These are phyloP conservation scores for Boletus eberwhitei DNA, from an alignment of 768 basidiomycete species.

Conservation along the genomic window DNA sequence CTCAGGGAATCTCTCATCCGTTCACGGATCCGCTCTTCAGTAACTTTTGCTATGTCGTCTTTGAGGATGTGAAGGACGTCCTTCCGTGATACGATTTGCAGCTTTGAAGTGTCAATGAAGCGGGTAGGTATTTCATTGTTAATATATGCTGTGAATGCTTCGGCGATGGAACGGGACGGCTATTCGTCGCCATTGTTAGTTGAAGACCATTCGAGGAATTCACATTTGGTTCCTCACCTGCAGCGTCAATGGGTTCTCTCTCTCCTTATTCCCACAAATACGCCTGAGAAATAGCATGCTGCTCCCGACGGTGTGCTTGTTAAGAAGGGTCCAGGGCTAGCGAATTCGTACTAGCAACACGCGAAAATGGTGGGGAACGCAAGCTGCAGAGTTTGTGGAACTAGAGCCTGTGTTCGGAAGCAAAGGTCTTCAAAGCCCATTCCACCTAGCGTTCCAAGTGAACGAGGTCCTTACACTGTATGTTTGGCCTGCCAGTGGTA, in stretches of 20 bases:
- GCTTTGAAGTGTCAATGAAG: slow-evolving; percentile 5
- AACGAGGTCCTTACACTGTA: too few relatives aligned
- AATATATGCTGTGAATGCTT: slow-evolving; percentile 9
- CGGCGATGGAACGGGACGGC: background rate
- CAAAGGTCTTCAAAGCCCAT: too few relatives aligned
- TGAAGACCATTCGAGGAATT: background rate
- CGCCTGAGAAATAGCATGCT: background rate
- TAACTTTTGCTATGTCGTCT: background rate
- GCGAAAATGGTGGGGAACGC: too few relatives aligned
- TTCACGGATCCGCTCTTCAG: background rate
- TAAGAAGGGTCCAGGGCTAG: background rate
- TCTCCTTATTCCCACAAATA: background rate
- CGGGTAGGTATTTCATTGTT: slow-evolving; percentile 10
- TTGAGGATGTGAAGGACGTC: slow-evolving; percentile 8
- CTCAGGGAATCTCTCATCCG: background rate
- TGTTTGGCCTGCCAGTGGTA: too few relatives aligned
- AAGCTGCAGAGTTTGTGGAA: too few relatives aligned
- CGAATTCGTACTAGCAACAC: too few relatives aligned
- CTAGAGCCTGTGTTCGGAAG: too few relatives aligned
- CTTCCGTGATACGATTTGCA: slow-evolving; percentile 3
- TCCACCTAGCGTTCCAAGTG: background rate
- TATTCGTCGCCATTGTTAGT: background rate
- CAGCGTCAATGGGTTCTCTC: background rate
- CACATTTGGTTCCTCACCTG: background rate
- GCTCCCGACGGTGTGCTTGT: background rate